Evolutionary conservation across 805 yeast species (phyloP), one percentile per base, ranked within the genome.

Genomic region (Candida loeiensis): DNA sequence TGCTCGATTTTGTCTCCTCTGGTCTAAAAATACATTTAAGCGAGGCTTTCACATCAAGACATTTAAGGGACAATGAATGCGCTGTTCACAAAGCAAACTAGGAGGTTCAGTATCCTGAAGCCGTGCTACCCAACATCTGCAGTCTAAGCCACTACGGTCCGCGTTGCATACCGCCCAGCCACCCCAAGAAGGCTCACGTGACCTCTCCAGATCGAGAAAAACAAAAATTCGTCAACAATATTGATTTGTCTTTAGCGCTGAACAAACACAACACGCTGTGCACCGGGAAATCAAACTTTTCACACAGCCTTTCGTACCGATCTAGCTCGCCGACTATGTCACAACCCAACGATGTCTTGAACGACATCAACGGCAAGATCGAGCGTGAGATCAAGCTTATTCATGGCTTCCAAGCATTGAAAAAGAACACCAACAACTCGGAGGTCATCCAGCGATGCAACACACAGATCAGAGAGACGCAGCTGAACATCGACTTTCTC

Each of bases 401-500:
- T 35, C 81, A 79, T 45, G 98, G 97, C 40, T 93, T 95, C 40
- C 80, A 84, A 43, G 76, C 83, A 46, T 67, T 93, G 68, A 80
- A 86, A 58, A 80, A 81, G 58, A 80, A 80, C 48, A 86, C 98
- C 9, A 64, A 73, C 45, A 93, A 93, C 62, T 71, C 83, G 26
- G 79, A 77, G 50, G 96, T 91, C 34, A 88, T 90, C 50, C 95
- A 87, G 59, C 81, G 85, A 57, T 90, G 97, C 69, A 90, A 88
- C 63, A 79, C 88, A 19, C 87, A 83, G 53, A 89, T 93, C 50
- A 72, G 91, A 47, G 99, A 93, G 54, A 90, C 97, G 2, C 87
- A 86, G 55, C 81, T 87, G 49, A 93, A 91, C 61, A 85, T 93
- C 49, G 90, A 87, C 49, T 93, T 91, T 55, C 74, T 93, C 46